Base-by-base conservation (phyloP, 2,329 filamentous ascomycete genomes). In the Aspergillus alliaceus region DNA sequence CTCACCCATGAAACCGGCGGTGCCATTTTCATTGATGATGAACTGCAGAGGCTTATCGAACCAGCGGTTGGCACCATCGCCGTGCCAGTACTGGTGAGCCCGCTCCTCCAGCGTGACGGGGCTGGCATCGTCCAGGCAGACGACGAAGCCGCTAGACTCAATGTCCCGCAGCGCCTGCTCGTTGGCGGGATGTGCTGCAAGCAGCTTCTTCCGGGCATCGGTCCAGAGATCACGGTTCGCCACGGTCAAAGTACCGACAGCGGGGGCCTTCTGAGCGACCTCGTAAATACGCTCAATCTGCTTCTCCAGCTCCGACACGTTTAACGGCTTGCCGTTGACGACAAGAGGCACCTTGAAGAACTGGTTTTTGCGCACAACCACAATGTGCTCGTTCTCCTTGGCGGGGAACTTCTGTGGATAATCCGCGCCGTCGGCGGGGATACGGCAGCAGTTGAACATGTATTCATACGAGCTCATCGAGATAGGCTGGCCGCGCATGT, bases 401-500 rank as follows among this genome's bases (percentile, higher is more conserved):
- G 85, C 77, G 11, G 87, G 78, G 77, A 89, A 96, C 79, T 97
- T 97, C 72, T 90, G 81, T 9, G 90, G 89, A 71, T 91, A 86
- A 73, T 99, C 95, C 32, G 87, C 84, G 12, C 91, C 90, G 69
- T 88, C 89, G 53, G 90, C 89, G 29, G 93, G 89, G 39, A 98
- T 87, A 66, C 95, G 89, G 76, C 86, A 90, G 77, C 86, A 87
- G 78, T 99, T 98, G 85, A 99, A 99, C 95, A 99, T 99, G 85
- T 88, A 98, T 80, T 96, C 83, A 82, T 97, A 98, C 72, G 91
- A 95, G 82, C 92, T 92, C 95, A 99, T 99, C 77, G 93, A 95
- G 72, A 98, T 93, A 59, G 95, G 95, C 58, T 96, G 84, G 79
- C 92, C 93, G 82, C 96, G 96, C 92, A 99, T 96, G 80, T 97